A percentile compares a stretch with the other conserved stretches of the same genome.
Evolutionary conservation across 257 asterid species (phyloP).

Genomic region (Schizonepeta tenuifolia): DNA sequence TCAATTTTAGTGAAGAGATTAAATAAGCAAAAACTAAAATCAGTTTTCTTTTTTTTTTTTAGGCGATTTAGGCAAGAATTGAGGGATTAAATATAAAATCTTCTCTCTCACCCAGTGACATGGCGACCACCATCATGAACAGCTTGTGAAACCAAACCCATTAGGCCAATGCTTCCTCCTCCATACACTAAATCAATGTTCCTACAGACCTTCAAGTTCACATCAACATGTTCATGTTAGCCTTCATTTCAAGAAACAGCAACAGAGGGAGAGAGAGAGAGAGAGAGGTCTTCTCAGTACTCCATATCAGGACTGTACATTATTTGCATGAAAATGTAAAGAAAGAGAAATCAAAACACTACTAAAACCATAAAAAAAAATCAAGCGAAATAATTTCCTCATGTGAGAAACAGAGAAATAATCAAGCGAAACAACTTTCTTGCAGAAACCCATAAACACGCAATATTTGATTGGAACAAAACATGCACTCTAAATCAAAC

Average conservation of each 20-base stretch:
- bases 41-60: not conserved
- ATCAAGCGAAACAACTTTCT: not conserved
- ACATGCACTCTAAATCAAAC: not conserved
- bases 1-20: conserved; percentile 37
- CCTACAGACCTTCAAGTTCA: conserved; percentile 61
- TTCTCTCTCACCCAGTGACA: conserved; percentile 68
- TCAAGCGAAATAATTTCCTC: not conserved
- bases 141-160: conserved; percentile 95
- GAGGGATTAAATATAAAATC: conserved; percentile 17
- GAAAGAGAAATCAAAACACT: not conserved
- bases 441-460: not conserved
- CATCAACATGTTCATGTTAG: conserved; percentile 24
- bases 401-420: conserved; percentile 16
- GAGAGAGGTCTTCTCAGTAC: too few relatives aligned
- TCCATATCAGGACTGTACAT: too few relatives aligned
- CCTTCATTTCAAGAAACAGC: conserved; percentile 14
- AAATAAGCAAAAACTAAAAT: not conserved
- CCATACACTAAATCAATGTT: conserved; percentile 98
- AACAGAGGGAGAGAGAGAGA: conserved; percentile 3
- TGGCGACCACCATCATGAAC: conserved; percentile 96
- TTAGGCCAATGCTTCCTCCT: conserved; percentile 97
- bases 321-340: conserved; percentile 31
- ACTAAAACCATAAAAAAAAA: not conserved
- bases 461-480: conserved; percentile 15
- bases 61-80: conserved; percentile 4